Conservation (phyloP, 2,329 filamentous ascomycete species). For the Penicillium sp. region DNA sequence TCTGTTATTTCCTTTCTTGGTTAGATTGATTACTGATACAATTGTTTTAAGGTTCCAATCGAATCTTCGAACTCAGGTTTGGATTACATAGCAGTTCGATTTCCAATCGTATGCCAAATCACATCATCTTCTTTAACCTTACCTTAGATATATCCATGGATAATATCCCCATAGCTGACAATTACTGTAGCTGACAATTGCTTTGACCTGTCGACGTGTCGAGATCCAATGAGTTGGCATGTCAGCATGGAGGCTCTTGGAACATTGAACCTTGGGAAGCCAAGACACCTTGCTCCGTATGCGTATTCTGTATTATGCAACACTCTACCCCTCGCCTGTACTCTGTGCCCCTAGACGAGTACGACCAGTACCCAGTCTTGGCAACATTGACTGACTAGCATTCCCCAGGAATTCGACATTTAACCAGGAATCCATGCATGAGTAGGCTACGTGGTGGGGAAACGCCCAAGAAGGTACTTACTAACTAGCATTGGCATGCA, state of each 20-base stretch:
- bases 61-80: background rate
- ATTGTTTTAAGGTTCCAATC: background rate
- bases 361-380: slow-evolving; percentile 1
- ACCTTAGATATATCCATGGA: too few relatives aligned
- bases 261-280: background rate
- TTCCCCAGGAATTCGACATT: slow-evolving; percentile 5
- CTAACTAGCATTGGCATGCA: background rate
- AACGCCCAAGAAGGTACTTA: background rate
- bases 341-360: background rate
- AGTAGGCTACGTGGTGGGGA: slow-evolving; percentile 1
- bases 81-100: background rate
- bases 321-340: slow-evolving; percentile 2
- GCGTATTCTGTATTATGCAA: background rate
- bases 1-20: background rate
- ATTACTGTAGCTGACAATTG: background rate
- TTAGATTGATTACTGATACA: background rate
- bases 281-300: background rate
- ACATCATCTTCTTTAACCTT: background rate
- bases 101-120: slow-evolving; percentile 4
- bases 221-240: background rate
- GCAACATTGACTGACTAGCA: slow-evolving; percentile 1
- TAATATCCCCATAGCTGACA: background rate
- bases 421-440: background rate
- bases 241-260: slow-evolving; percentile 3
- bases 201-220: background rate